Conservation (phyloP, 148 eudicot species). For the Rhododendron ovatum region DNA sequence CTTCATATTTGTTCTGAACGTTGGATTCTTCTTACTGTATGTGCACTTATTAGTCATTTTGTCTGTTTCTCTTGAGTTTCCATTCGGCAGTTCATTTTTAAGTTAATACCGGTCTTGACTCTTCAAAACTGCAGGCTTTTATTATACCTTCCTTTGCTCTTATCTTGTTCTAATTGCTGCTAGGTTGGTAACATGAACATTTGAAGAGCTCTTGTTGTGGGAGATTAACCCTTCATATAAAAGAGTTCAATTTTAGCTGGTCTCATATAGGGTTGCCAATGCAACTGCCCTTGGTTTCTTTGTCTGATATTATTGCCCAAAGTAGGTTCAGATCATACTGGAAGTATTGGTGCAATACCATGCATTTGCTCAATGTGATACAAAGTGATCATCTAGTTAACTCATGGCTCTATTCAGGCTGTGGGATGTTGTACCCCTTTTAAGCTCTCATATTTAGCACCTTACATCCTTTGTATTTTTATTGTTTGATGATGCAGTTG, state of each 20-base stretch:
- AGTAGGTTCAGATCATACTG: background rate
- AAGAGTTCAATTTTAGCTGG: background rate
- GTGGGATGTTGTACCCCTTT: background rate
- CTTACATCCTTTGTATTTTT: background rate
- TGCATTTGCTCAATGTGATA: too few species aligned
- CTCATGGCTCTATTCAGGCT: background rate
- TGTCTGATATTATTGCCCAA: conserved; percentile 1
- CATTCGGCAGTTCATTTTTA: background rate
- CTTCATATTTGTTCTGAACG: background rate
- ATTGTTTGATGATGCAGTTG: conserved; percentile 53
- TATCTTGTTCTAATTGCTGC: too few species aligned
- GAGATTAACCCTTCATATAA: background rate
- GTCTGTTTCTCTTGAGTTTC: background rate
- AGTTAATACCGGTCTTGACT: background rate
- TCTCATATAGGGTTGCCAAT: background rate
- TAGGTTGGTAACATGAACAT: background rate
- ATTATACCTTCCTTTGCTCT: background rate
- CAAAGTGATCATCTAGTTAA: background rate
- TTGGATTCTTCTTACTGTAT: background rate
- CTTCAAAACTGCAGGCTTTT: background rate
- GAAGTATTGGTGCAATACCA: background rate
- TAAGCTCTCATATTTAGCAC: background rate
- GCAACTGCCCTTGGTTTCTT: background rate
- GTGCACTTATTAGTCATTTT: background rate
- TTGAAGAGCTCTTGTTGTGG: background rate